phyloP scores from a whole-genome alignment of 2,329 filamentous ascomycete species.

The Coniochaeta ligniaria region DNA sequence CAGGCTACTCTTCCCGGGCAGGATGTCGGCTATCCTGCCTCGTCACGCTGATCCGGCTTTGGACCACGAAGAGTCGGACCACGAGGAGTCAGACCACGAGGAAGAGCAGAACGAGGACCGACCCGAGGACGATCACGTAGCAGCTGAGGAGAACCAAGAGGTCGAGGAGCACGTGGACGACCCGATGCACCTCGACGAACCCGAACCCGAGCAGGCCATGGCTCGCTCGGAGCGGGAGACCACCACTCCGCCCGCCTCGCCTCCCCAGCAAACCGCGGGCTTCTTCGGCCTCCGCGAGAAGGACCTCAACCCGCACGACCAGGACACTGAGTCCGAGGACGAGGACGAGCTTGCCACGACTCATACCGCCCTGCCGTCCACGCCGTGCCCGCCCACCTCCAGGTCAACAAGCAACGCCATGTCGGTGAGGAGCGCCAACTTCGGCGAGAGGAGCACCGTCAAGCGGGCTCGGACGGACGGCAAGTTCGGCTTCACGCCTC shows the following conservation, averaged over 20 bases:
- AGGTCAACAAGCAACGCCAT: conserved; percentile 15
- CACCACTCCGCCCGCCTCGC: conserved; percentile 20
- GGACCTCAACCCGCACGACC: conserved; percentile 30
- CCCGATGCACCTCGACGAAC: conserved; percentile 19
- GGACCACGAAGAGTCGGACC: conserved; percentile 5
- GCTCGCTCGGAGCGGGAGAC: conserved; percentile 4
- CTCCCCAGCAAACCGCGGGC: conserved; percentile 16
- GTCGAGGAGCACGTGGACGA: conserved; percentile 11
- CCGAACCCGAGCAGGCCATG: conserved; percentile 6
- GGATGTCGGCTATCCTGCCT: conserved; percentile 29
- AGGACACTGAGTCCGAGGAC: conserved; percentile 39
- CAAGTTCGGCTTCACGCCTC: conserved; percentile 50
- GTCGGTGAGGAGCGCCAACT: conserved; percentile 17
- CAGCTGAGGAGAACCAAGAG: conserved; percentile 8
- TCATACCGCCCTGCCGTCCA: conserved; percentile 26
- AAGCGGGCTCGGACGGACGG: conserved; percentile 15
- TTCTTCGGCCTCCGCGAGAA: conserved; percentile 40
- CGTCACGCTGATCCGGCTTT: conserved; percentile 19
- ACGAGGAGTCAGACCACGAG: conserved; percentile 1
- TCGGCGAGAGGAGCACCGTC: conserved; percentile 19
- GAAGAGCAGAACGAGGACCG: neutral
- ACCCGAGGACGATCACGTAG: neutral
- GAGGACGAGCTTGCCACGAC: conserved; percentile 41
- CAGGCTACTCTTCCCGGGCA: conserved; percentile 23
- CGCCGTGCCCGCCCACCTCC: conserved; percentile 29